These are phyloP conservation scores for Pseudonitzschia multistriata DNA, from an alignment of 108 stramenopile species.

Conservation along the genomic window DNA sequence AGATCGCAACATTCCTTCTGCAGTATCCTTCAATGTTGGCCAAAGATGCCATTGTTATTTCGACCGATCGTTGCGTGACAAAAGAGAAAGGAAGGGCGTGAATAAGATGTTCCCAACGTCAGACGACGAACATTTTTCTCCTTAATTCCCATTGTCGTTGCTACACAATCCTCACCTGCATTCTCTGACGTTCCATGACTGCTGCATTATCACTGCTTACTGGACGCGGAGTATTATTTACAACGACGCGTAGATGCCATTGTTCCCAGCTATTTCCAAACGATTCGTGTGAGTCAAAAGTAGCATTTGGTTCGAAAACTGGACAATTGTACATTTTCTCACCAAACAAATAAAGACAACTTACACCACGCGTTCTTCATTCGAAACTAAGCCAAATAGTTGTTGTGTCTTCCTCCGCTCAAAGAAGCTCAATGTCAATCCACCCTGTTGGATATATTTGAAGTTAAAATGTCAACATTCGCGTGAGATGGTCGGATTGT, in stretches of 20 bases:
- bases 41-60: neutral
- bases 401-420: conserved; percentile 75
- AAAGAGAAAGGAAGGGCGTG: neutral
- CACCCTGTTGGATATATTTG: conserved; percentile 38
- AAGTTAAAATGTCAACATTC: neutral
- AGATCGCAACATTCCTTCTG: conserved; percentile 80
- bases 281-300: neutral
- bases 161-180: conserved; percentile 50
- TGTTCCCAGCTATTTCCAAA: conserved; percentile 62
- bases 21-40: conserved; percentile 54
- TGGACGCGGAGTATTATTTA: conserved; percentile 85
- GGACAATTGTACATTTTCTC: neutral
- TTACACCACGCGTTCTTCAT: conserved; percentile 77
- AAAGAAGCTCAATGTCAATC: conserved; percentile 74
- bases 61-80: neutral
- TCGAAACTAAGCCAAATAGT: conserved; percentile 79
- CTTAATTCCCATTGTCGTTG: neutral
- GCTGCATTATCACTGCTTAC: conserved; percentile 75
- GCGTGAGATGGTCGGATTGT: neutral
- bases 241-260: conserved; percentile 81
- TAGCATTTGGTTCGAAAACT: neutral
- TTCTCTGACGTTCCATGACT: conserved; percentile 79
- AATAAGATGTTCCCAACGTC: neutral
- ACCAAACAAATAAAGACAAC: conserved; percentile 25
- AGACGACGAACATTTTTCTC: neutral